Evolutionary conservation across 148 eudicot genomes (phyloP).

Genomic region (Chenopodium suecicum): DNA sequence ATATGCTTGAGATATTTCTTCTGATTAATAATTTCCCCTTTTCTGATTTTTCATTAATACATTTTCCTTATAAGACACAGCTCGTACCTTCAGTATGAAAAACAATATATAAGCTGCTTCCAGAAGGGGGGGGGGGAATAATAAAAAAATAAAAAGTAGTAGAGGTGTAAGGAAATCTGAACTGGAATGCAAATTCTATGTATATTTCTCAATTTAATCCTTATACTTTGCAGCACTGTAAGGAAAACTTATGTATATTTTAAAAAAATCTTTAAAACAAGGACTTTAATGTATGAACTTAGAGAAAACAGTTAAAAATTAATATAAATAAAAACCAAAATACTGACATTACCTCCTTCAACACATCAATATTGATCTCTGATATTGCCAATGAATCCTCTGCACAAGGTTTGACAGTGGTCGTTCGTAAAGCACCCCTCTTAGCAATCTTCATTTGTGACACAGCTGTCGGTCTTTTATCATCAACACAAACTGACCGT

Average conservation of each 20-base stretch:
- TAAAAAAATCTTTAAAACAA: neutral
- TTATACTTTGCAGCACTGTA: neutral
- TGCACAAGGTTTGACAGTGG: constrained; percentile 67
- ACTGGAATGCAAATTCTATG: too few relatives aligned
- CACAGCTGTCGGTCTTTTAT: constrained; percentile 55
- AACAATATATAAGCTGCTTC: neutral
- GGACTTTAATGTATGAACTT: neutral
- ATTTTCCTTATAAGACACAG: neutral
- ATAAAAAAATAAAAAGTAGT: neutral
- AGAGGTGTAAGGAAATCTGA: neutral
- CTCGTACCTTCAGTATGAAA: neutral
- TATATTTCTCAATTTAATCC: neutral
- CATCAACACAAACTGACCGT: constrained; percentile 62
- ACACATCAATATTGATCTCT: constrained; percentile 82
- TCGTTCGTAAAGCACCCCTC: constrained; percentile 67
- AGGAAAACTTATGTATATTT: neutral
- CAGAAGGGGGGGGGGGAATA: neutral
- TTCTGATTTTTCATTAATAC: neutral
- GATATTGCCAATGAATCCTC: constrained; percentile 80
- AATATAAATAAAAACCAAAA: neutral
- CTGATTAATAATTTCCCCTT: neutral
- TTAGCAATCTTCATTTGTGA: constrained; percentile 79
- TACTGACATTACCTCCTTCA: constrained; percentile 69
- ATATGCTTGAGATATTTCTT: neutral
- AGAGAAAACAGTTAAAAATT: neutral